Evolutionary conservation across 139 green algal species (phyloP).

Genomic region (Tetratostichococcus sp.): DNA sequence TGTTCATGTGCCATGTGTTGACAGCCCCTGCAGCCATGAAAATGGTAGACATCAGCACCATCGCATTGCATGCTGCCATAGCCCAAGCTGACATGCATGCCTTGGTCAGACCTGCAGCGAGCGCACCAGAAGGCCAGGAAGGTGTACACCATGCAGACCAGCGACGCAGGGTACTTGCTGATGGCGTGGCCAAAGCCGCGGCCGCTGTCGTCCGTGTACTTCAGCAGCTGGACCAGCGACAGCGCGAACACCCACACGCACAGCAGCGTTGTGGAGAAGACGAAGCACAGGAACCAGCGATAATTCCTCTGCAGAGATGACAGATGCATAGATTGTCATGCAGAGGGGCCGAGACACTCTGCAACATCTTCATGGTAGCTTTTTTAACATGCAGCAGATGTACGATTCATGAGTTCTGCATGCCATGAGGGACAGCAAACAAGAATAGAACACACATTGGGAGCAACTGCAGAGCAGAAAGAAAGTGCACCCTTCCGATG

Average conservation of each 20-base stretch:
- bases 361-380: no score
- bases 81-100: no score
- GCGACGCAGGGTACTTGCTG: conserved; percentile 35
- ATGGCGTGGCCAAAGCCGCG: conserved; percentile 34
- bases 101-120: no score
- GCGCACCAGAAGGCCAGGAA: conserved; percentile 74
- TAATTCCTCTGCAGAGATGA: conserved; percentile 88
- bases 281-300: conserved; percentile 92
- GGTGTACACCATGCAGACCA: conserved; percentile 65
- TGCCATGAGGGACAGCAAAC: no score
- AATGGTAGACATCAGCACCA: no score
- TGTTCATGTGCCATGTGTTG: background rate
- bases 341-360: no score
- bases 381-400: no score
- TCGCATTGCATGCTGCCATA: no score
- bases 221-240: conserved; percentile 52
- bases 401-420: no score
- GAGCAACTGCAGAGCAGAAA: background rate
- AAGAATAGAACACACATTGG: background rate
- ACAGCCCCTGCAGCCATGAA: no score
- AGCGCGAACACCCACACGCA: conserved; percentile 78
- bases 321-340: background rate
- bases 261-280: conserved; percentile 77
- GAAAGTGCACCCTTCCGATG: conserved; percentile 63
- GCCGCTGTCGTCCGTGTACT: conserved; percentile 10